Evolutionary conservation across 768 basidiomycete genomes (phyloP).

Genomic region (Suillus fuscotomentosus): DNA sequence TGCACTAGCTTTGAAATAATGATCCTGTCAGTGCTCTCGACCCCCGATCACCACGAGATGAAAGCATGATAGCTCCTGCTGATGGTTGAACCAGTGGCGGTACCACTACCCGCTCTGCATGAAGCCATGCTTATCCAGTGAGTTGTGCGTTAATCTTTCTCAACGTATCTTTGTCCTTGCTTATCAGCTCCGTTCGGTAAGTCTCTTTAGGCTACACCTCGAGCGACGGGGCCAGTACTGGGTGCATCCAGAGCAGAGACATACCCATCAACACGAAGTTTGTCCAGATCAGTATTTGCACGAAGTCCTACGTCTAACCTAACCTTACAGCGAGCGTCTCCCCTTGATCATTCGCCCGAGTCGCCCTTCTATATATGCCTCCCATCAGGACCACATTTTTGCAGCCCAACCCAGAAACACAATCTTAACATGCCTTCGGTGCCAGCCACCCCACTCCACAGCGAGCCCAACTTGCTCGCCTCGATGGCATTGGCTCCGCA

Average conservation of each 20-base stretch:
- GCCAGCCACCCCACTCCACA: conserved; percentile 28
- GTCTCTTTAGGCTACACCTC: conserved; percentile 15
- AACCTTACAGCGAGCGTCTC: conserved; percentile 44
- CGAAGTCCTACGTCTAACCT: not conserved
- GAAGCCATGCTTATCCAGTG: conserved; percentile 30
- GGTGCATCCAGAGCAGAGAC: conserved; percentile 11
- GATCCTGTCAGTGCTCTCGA: conserved; percentile 15
- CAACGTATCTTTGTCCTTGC: not conserved
- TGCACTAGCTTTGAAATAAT: not conserved
- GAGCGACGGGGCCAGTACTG: conserved; percentile 14
- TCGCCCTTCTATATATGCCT: conserved; percentile 31
- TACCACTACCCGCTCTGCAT: conserved; percentile 33
- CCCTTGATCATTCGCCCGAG: conserved; percentile 42
- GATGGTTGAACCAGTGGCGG: conserved; percentile 17
- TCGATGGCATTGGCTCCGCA: conserved; percentile 30
- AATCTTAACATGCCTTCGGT: conserved; percentile 18
- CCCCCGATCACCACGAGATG: conserved; percentile 33
- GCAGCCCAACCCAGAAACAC: conserved; percentile 16
- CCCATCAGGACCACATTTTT: conserved; percentile 24
- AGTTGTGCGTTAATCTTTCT: not conserved
- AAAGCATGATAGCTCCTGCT: conserved; percentile 20
- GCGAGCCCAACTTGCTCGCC: conserved; percentile 23
- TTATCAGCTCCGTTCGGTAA: conserved; percentile 16
- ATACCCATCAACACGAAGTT: conserved; percentile 24
- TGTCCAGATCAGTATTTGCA: conserved; percentile 1